Base-by-base conservation (phyloP, 1,284 basidiomycete genomes). In the Ceratobasidium papillatum region DNA sequence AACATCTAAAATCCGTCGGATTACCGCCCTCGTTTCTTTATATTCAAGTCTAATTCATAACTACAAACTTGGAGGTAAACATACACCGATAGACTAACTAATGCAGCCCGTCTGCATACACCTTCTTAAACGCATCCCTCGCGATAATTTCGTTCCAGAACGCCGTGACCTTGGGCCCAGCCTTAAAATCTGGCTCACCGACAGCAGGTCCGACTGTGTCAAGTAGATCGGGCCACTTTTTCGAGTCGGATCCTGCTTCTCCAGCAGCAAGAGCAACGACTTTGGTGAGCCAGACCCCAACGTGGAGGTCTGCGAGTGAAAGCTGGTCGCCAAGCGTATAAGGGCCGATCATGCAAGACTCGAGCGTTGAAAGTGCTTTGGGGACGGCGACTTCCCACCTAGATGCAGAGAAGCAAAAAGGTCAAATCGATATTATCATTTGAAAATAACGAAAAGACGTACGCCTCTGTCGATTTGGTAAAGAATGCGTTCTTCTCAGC, bases 271-370 rank as follows among this genome's bases (percentile, higher is more conserved):
- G 83, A 56, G 79, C 80, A 12, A 90, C 87, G 11, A 95, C 77
- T 36, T 89, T 86, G 1, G 89, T 84, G 47, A 95, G 81, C 94
- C 93, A 97, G 12, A 89, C 89, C 2, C 88, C 89, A 32, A 95
- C 83, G 79, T 95, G 93, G 66, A 95, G 82, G 80, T 96, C 95
- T 1, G 90, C 92, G 54, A 94, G 84, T 8, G 90, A 93, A 79
- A 95, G 81, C 76, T 94, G 92, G 78, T 92, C 91, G 32, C 91
- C 75, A 34, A 58, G 56, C 30, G 19, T 45, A 41, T 61, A 64
- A 59, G 68, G 54, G 32, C 72, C 77, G 43, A 65, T 45, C 14
- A 75, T 77, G 43, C 47, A 77, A 66, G 78, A 80, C 54, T 80
- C 81, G 11, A 79, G 78, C 3, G 80, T 78, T 43, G 80, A 78